These are phyloP conservation scores for Yamagishiella unicocca DNA, from an alignment of 139 green algal genomes.

Conservation along the genomic window DNA sequence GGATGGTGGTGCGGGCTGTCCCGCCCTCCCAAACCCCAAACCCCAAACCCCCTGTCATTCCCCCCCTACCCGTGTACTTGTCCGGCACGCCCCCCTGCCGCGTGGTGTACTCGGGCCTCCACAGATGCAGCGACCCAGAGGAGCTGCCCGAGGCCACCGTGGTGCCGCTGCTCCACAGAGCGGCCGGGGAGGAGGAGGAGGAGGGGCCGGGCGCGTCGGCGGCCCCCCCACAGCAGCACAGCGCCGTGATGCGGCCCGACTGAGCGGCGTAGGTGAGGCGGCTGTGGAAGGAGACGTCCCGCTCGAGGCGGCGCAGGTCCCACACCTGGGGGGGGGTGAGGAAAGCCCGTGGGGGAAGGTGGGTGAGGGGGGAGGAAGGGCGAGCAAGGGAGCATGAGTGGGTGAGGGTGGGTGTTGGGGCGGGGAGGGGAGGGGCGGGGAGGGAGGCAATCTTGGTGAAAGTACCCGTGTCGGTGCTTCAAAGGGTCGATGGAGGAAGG, in stretches of 20 bases:
- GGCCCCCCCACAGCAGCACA: constrained; percentile 23
- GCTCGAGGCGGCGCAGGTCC: constrained; percentile 90
- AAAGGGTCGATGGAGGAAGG: too few relatives aligned
- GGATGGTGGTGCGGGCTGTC: too few relatives aligned
- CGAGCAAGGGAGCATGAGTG: neutral
- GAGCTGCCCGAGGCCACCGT: constrained; percentile 75
- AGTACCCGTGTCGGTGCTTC: too few relatives aligned
- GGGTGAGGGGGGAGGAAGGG: neutral
- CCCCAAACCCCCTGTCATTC: neutral
- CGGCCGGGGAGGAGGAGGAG: neutral
- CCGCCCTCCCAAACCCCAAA: too few relatives aligned
- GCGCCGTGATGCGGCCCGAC: constrained; percentile 46
- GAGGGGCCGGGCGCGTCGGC: neutral
- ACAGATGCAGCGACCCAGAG: constrained; percentile 87
- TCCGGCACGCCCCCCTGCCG: constrained; percentile 62
- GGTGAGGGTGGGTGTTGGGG: neutral
- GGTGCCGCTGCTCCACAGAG: constrained; percentile 34
- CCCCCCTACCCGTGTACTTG: constrained; percentile 68
- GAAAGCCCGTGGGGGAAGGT: neutral
- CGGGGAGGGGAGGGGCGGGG: neutral
- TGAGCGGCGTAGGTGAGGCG: constrained; percentile 87
- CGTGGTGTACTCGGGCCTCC: constrained; percentile 84
- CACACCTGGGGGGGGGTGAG: constrained; percentile 77
- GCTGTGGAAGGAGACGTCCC: constrained; percentile 88
- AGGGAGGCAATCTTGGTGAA: too few relatives aligned